Conservation (phyloP, 495 filamentous ascomycete species). For the Hypoxylon lenormandii region DNA sequence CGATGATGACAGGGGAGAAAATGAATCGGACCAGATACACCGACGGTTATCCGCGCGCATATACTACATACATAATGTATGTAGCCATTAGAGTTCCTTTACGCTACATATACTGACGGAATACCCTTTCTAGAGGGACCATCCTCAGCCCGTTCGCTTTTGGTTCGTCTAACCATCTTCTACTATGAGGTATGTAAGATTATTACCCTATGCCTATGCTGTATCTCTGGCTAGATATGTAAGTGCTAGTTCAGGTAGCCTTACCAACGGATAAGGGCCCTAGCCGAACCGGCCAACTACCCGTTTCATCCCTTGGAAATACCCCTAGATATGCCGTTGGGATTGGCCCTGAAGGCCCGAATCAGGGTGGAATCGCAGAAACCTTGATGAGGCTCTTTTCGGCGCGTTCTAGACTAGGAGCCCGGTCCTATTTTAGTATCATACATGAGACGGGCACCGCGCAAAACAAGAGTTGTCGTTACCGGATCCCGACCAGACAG, state of each 20-base stretch:
- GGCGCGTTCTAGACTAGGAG: slow-evolving; percentile 36
- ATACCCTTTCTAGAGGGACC: slow-evolving; percentile 33
- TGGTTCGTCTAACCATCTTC: slow-evolving; percentile 12
- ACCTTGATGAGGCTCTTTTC: slow-evolving; percentile 47
- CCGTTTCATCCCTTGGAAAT: slow-evolving; percentile 2
- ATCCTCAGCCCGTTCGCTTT: slow-evolving; percentile 19
- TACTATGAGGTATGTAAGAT: no score
- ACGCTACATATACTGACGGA: slow-evolving; percentile 23
- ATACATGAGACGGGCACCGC: slow-evolving; percentile 4
- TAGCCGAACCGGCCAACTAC: slow-evolving; percentile 5
- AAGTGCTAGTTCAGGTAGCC: slow-evolving; percentile 14
- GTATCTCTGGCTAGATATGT: neutral
- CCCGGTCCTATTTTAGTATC: neutral
- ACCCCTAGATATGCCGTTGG: neutral
- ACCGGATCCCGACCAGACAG: slow-evolving; percentile 30
- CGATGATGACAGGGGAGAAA: no score
- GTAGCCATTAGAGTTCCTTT: slow-evolving; percentile 4
- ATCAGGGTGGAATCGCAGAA: slow-evolving; percentile 27
- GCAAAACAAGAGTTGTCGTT: slow-evolving; percentile 5
- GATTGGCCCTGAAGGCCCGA: slow-evolving; percentile 41
- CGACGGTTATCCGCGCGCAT: slow-evolving; percentile 22
- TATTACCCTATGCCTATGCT: no score
- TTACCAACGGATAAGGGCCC: slow-evolving; percentile 21
- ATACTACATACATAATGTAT: slow-evolving; percentile 6
- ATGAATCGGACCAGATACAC: neutral